Conservation (phyloP, 441 rosid species). For the Manihot esculenta region DNA sequence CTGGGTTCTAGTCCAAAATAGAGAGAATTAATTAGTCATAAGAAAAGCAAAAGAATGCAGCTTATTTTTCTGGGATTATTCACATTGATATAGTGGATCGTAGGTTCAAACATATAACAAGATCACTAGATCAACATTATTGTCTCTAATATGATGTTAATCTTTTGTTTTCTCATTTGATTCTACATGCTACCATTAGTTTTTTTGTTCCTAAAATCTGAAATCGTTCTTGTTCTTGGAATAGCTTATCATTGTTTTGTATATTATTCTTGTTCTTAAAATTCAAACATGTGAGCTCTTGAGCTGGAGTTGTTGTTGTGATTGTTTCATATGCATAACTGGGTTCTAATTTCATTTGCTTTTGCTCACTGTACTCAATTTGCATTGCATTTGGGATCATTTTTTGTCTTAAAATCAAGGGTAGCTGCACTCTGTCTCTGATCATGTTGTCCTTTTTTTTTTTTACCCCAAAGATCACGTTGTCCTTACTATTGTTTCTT, state of each 20-base stretch:
- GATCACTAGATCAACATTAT: background rate
- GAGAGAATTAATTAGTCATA: background rate
- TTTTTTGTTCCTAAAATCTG: background rate
- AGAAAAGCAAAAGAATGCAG: background rate
- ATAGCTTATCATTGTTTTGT: background rate
- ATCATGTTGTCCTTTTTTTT: conserved; percentile 3
- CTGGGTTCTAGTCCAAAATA: conserved; percentile 40
- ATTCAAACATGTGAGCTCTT: background rate
- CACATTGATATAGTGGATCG: background rate
- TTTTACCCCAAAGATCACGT: too few species aligned
- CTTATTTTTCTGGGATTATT: background rate
- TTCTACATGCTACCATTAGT: too few species aligned
- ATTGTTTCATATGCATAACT: background rate
- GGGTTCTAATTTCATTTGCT: background rate
- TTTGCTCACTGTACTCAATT: background rate
- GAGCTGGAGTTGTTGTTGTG: background rate
- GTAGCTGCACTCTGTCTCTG: conserved; percentile 5
- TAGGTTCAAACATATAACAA: background rate
- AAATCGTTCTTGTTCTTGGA: background rate
- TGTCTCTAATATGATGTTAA: background rate
- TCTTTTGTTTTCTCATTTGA: too few species aligned
- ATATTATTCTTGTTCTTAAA: too few species aligned
- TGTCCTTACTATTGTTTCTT: background rate
- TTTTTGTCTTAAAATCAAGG: background rate
- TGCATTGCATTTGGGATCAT: background rate